Percentiles rank a stretch among this genome's conserved stretches.
These are phyloP conservation scores for Adansonia madagascariensis DNA, from an alignment of 441 rosid genomes.

Conservation along the genomic window DNA sequence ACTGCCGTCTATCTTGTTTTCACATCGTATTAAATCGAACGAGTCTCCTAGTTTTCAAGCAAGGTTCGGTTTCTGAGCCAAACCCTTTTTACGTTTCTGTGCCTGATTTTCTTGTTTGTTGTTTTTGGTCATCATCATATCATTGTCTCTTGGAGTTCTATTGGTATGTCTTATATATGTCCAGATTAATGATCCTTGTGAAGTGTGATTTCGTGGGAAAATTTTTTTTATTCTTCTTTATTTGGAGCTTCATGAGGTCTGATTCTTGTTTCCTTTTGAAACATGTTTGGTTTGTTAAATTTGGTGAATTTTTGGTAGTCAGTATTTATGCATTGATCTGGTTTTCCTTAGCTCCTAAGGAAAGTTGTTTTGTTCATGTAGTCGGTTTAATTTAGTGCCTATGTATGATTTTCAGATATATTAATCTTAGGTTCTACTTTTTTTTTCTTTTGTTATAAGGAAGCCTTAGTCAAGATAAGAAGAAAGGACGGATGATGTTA, in stretches of 20 bases:
- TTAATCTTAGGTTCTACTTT: background rate
- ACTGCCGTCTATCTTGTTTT: background rate
- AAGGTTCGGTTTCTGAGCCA: background rate
- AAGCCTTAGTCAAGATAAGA: background rate
- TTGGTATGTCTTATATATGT: background rate
- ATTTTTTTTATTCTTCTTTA: background rate
- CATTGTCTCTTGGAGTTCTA: background rate
- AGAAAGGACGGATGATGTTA: background rate
- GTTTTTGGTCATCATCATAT: background rate
- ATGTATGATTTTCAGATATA: background rate
- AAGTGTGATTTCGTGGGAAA: background rate
- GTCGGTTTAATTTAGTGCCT: background rate
- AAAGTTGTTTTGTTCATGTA: background rate
- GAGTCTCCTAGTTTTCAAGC: background rate
- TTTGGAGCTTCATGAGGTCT: background rate
- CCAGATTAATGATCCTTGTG: background rate
- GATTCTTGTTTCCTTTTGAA: background rate
- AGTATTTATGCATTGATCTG: background rate
- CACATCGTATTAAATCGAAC: background rate
- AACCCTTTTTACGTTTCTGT: background rate
- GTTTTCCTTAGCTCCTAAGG: background rate
- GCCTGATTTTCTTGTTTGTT: background rate
- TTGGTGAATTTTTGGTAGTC: background rate
- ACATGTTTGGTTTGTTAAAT: background rate
- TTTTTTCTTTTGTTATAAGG: background rate